phyloP scores from a whole-genome alignment of 345 rosid genomes.

The Anacardium occidentale region DNA sequence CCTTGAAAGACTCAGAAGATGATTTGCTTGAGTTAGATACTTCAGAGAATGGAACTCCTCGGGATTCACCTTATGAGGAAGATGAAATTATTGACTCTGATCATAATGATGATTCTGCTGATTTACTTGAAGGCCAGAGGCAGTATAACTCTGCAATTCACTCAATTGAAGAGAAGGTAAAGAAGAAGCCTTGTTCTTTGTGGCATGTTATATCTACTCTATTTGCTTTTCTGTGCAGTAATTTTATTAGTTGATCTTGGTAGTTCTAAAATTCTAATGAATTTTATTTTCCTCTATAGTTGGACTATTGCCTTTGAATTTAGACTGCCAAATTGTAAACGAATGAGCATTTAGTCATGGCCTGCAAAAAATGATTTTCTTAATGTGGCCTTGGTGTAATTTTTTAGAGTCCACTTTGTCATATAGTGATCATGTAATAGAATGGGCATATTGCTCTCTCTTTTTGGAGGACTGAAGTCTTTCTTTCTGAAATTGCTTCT shows the following conservation, averaged over 20 bases:
- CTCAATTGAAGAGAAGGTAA: slow-evolving; percentile 90
- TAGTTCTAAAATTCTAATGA: background rate
- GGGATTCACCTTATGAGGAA: slow-evolving; percentile 63
- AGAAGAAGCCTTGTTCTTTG: slow-evolving; percentile 16
- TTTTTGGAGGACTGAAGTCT: slow-evolving; percentile 6
- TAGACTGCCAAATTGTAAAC: background rate
- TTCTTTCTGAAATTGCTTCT: background rate
- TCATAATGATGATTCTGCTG: slow-evolving; percentile 72
- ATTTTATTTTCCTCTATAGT: background rate
- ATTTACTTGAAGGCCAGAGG: slow-evolving; percentile 94
- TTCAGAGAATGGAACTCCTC: slow-evolving; percentile 63
- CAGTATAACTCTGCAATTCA: slow-evolving; percentile 97
- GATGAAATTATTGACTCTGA: slow-evolving; percentile 75
- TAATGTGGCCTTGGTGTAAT: too few relatives aligned
- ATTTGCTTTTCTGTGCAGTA: background rate
- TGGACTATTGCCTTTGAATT: background rate
- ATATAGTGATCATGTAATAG: background rate
- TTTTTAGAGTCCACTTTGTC: background rate
- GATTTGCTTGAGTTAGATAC: slow-evolving; percentile 69
- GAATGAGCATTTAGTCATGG: too few relatives aligned
- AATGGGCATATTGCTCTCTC: background rate
- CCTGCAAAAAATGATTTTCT: too few relatives aligned
- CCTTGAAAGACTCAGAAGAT: slow-evolving; percentile 60
- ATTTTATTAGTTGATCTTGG: background rate
- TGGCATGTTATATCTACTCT: background rate